Evolutionary conservation across 2,329 filamentous ascomycete genomes (phyloP), one percentile per base, ranked within the genome.

Genomic region (Ophiostoma sp.): DNA sequence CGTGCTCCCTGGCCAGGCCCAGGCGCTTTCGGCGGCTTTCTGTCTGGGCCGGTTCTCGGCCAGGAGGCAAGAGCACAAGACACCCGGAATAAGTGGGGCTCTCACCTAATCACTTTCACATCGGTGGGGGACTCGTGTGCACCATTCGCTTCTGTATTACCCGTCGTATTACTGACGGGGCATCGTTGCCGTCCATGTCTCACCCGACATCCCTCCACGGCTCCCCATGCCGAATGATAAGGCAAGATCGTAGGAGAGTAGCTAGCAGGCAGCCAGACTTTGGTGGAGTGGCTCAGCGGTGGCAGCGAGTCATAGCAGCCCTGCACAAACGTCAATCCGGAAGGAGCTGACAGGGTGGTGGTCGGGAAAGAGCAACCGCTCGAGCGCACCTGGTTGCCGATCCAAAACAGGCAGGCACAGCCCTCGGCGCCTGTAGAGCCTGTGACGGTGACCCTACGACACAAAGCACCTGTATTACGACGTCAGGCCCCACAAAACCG

Each of bases 1-100:
- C 49, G 49, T 12, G 11, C n/a, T 27, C 47, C 47, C n/a, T 18
- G 49, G 47, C 47, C 47, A n/a, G 16, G 49, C 49, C 42, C 49
- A 16, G 12, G 49, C 49, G 49, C 49, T 55, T 55, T 55, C 49
- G 49, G 49, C 7, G 49, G 49, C 49, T 55, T 11, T 9, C 49
- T 55, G n/a, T 11, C 18, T 55, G 49, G 49, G 49, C 49, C 49
- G 49, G 49, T 55, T 18, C 49, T 55, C 49, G 49, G 49, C 49
- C 49, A 11, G 49, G 49, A 55, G 12, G 18, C 27, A 27, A 27
- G 27, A 18, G n/a, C 49, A 52, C 47, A 52, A n/a, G 27, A 27
- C 27, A n/a, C 47, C 49, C 49, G 49, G 49, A 55, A 55, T 27
- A 55, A 55, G n/a, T 55, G 49, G 49, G 49, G 4, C 49, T 1